Evolutionary conservation across 2,329 filamentous ascomycete species (phyloP).

Genomic region (Ophiostoma australiae): DNA sequence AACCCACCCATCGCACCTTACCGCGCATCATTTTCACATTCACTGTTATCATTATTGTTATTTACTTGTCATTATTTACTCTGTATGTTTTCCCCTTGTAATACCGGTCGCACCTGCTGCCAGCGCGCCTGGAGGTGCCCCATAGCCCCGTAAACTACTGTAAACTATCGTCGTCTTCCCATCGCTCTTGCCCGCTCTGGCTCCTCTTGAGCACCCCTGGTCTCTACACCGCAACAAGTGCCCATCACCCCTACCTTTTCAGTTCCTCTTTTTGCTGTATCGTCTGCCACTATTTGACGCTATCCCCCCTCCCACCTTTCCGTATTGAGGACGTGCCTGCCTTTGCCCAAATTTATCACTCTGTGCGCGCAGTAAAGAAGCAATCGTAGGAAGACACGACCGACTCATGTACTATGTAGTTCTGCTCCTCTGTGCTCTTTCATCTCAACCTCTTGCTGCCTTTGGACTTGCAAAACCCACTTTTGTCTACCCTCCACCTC

Average conservation of each 20-base stretch:
- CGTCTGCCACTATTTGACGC: not conserved
- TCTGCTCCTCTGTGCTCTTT: not conserved
- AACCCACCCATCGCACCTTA: slow-evolving; percentile 18
- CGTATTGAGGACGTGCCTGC: slow-evolving; percentile 10
- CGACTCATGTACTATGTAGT: not conserved
- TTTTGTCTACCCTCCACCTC: not conserved
- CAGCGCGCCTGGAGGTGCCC: slow-evolving; percentile 8
- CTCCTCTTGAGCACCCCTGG: not conserved
- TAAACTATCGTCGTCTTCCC: slow-evolving; percentile 15
- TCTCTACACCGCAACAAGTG: slow-evolving; percentile 12
- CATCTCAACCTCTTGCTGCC: not conserved
- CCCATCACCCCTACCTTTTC: slow-evolving; percentile 20
- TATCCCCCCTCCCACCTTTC: not conserved
- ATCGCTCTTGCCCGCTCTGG: slow-evolving; percentile 23
- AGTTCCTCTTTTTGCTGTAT: not conserved
- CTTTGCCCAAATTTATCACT: not conserved
- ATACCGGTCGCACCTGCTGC: slow-evolving; percentile 15
- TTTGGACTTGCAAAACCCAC: not conserved
- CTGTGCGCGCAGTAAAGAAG: not conserved
- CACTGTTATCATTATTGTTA: not conserved
- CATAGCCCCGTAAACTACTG: slow-evolving; percentile 13
- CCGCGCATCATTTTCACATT: not conserved
- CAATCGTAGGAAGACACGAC: slow-evolving; percentile 6
- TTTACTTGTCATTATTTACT: not conserved
- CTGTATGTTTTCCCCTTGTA: not conserved